A percentile compares a stretch with the other conserved stretches of the same genome.
Evolutionary conservation across 768 basidiomycete genomes (phyloP).

Genomic region (Coprinopsis cinerea): DNA sequence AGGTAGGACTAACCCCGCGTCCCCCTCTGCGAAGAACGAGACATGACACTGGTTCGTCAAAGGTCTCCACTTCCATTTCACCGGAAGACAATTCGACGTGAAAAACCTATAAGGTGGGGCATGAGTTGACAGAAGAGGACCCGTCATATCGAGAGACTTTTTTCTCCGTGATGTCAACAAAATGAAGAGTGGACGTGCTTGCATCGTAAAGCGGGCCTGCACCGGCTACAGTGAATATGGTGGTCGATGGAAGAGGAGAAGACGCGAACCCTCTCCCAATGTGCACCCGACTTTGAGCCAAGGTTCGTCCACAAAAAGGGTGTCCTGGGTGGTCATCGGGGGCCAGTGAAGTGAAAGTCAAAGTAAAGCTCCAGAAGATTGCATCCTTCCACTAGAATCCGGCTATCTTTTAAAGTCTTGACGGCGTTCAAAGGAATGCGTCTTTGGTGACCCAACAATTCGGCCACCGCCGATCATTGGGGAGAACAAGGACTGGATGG

Average conservation of each 20-base stretch:
- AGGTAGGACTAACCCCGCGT: slow-evolving; percentile 33
- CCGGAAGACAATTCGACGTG: slow-evolving; percentile 40
- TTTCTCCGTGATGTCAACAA: slow-evolving; percentile 58
- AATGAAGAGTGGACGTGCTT: slow-evolving; percentile 48
- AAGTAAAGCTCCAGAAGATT: neutral
- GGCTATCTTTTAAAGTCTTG: neutral
- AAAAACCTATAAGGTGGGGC: slow-evolving; percentile 34
- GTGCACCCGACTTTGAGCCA: slow-evolving; percentile 49
- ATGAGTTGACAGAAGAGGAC: neutral
- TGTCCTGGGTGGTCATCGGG: slow-evolving; percentile 12
- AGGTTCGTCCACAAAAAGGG: slow-evolving; percentile 39
- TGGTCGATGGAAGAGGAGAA: slow-evolving; percentile 2
- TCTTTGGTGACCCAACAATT: neutral
- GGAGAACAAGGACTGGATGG: neutral
- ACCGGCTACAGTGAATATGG: slow-evolving; percentile 1
- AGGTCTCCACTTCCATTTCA: slow-evolving; percentile 40
- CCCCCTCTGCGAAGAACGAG: slow-evolving; percentile 45
- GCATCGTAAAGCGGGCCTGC: slow-evolving; percentile 61
- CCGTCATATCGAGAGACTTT: slow-evolving; percentile 32
- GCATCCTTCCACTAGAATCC: neutral
- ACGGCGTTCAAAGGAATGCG: neutral
- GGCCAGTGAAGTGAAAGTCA: neutral
- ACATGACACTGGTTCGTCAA: slow-evolving; percentile 52
- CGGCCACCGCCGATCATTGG: slow-evolving; percentile 1
- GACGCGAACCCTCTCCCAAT: slow-evolving; percentile 53